Conservation (phyloP, 352 stramenopile genomes). For the Phytophthora fragariae region DNA sequence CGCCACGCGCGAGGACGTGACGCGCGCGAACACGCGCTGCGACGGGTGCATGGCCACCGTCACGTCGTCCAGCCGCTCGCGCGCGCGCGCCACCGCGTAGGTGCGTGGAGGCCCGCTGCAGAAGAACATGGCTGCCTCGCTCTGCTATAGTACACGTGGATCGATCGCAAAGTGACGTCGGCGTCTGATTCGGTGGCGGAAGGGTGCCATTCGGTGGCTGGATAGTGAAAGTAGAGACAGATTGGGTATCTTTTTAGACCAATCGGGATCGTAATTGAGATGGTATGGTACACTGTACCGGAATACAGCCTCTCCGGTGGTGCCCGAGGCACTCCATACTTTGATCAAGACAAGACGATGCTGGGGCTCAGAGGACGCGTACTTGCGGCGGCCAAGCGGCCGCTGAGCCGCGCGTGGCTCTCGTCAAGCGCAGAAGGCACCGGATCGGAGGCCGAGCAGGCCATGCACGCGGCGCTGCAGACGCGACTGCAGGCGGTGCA, state of each 20-base stretch:
- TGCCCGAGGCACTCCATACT: too few species aligned
- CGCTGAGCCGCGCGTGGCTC: constrained; percentile 15
- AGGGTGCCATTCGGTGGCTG: too few species aligned
- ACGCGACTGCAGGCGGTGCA: constrained; percentile 71
- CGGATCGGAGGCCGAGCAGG: constrained; percentile 59
- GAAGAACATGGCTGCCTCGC: constrained; percentile 62
- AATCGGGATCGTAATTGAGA: too few species aligned
- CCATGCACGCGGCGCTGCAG: constrained; percentile 74
- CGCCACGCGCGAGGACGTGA: constrained; percentile 49
- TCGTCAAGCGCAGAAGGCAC: constrained; percentile 31
- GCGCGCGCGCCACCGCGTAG: constrained; percentile 44
- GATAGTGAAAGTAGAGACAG: too few species aligned
- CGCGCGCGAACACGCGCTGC: constrained; percentile 61
- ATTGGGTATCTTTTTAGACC: too few species aligned
- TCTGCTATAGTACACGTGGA: constrained; percentile 22
- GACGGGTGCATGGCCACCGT: constrained; percentile 63
- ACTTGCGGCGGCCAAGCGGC: constrained; percentile 7
- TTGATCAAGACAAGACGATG: too few species aligned
- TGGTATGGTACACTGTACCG: too few species aligned
- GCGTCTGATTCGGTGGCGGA: neutral
- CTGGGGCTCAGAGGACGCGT: too few species aligned
- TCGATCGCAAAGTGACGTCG: neutral
- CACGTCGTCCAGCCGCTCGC: constrained; percentile 53
- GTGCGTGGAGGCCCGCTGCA: constrained; percentile 71
- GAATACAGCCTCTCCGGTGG: too few species aligned